Base-by-base conservation (phyloP, 1,284 basidiomycete species). In the Hemileia vastatrix region DNA sequence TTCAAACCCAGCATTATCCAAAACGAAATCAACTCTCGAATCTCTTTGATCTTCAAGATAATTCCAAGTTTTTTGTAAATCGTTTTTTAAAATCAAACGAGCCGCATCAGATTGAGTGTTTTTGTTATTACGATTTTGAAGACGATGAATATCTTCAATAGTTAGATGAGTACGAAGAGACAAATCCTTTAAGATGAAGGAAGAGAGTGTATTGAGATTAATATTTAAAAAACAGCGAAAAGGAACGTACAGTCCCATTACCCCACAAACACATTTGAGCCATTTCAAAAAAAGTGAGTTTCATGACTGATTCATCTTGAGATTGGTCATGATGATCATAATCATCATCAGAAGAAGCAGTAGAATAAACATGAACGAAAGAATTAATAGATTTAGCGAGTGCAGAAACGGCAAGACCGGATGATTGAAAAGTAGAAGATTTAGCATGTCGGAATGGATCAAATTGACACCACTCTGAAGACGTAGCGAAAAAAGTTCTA, bases 1-100 rank as follows among this genome's bases (percentile, higher is more conserved):
- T 87, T 97, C 93, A 67, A 96, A 96, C 1, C 90, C 90, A 70
- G 88, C 84, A 73, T 97, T 97, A 76, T 97, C 94, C 27, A 98
- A 78, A 1, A 97, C 83, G 65, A 97, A 86, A 75, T 98, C 94
- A 15, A 94, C 80, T 6, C 86, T 80, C 0, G 80, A 83, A 60
- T 79, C 77, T 54, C 81, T 80, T 21, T 85, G 70, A 6, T 75
- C 78, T 65, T 82, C 83, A 47, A 96, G 71, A 70, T 88, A 81
- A 0, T 82, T 73, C 91, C 92, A 97, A 6, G 85, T 84, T 15
- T 78, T 77, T 36, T 83, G 80, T 69, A 92, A 83, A 71, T 97
- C 90, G 70, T 96, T 88, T 57, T 82, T 83, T 15, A 98, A 79
- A 56, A 98, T 90, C 69, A 84, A 89, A 58, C 86, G 81, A 53